Evolutionary conservation across 768 basidiomycete species (phyloP).

Genomic region (Trametes cinnabarina): DNA sequence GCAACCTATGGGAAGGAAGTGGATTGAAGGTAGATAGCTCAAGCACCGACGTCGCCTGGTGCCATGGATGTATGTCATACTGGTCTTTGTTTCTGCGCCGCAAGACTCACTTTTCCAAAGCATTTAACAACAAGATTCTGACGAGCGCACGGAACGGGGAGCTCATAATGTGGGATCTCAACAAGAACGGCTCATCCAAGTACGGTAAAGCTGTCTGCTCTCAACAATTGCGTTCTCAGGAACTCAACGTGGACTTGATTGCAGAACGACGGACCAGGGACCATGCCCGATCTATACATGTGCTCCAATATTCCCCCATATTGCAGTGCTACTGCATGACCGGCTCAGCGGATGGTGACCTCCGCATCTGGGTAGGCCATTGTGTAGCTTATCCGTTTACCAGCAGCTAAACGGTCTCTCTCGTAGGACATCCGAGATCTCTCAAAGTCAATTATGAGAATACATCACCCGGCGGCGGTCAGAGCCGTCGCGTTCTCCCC

Average conservation of each 20-base stretch:
- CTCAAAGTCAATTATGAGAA: conserved; percentile 63
- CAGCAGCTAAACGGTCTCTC: neutral
- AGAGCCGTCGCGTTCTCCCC: conserved; percentile 72
- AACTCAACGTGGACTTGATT: neutral
- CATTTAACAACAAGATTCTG: conserved; percentile 69
- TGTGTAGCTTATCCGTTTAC: neutral
- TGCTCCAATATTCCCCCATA: conserved; percentile 63
- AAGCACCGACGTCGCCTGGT: conserved; percentile 82
- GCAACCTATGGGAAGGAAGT: conserved; percentile 76
- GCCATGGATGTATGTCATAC: conserved; percentile 41
- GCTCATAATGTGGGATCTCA: conserved; percentile 80
- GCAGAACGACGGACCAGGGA: conserved; percentile 60
- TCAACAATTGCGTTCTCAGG: neutral
- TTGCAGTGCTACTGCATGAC: conserved; percentile 74
- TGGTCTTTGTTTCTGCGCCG: neutral
- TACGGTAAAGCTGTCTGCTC: conserved; percentile 47
- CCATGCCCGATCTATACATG: conserved; percentile 71
- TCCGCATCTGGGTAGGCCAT: conserved; percentile 71
- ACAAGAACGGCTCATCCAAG: conserved; percentile 63
- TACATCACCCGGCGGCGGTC: conserved; percentile 68
- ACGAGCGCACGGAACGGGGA: conserved; percentile 82
- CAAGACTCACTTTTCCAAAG: conserved; percentile 35
- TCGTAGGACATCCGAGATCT: conserved; percentile 69
- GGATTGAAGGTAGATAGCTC: conserved; percentile 77
- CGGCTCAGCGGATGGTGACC: conserved; percentile 76